These are phyloP conservation scores for Prinsepia uniflora DNA, from an alignment of 306 rosid genomes.

Conservation along the genomic window DNA sequence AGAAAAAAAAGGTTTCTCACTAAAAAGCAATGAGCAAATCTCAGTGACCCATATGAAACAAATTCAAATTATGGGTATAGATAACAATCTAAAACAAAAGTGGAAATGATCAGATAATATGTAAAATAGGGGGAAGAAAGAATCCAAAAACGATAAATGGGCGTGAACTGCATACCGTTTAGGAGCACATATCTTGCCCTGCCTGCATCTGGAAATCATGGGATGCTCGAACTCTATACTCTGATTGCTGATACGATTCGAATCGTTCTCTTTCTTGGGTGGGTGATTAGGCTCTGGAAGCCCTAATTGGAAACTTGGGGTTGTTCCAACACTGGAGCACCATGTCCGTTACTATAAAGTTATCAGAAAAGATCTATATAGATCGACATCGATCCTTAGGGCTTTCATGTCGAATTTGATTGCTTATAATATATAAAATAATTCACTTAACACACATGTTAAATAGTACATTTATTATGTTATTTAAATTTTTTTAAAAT, in stretches of 20 bases:
- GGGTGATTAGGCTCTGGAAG: not conserved
- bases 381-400: too few relatives aligned
- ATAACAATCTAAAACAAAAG: not conserved
- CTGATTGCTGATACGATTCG: not conserved
- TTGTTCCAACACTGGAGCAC: not conserved
- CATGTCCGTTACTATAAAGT: not conserved
- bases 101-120: not conserved
- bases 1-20: not conserved
- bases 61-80: not conserved
- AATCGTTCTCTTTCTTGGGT: not conserved
- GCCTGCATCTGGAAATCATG: slow-evolving; percentile 42
- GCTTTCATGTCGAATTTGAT: too few relatives aligned
- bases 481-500: too few relatives aligned
- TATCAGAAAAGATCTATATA: too few relatives aligned
- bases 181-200: slow-evolving; percentile 38
- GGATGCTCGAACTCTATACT: slow-evolving; percentile 12
- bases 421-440: too few relatives aligned
- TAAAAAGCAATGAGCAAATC: not conserved
- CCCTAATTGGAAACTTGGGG: slow-evolving; percentile 12
- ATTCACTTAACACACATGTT: too few relatives aligned
- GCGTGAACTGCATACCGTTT: slow-evolving; percentile 38
- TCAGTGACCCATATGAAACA: not conserved
- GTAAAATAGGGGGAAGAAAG: not conserved
- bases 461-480: too few relatives aligned
- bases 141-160: not conserved